Conservation (phyloP, 1,284 basidiomycete genomes). For the Moesziomyces globuligerus region DNA sequence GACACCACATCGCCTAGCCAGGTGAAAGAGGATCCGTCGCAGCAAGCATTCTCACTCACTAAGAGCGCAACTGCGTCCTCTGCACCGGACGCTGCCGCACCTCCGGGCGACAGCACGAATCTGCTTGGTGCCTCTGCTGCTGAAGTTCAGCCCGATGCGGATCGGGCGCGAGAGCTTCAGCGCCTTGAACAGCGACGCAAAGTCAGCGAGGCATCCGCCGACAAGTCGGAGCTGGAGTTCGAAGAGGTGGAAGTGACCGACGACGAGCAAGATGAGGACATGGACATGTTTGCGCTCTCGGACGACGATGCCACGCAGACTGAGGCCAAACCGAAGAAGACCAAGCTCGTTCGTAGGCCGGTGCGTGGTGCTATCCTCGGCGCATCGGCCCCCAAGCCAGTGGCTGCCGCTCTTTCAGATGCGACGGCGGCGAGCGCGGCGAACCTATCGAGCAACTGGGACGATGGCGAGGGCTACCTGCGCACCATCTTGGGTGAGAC, state of each 20-base stretch:
- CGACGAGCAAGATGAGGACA: constrained; percentile 59
- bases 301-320: constrained; percentile 15
- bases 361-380: constrained; percentile 23
- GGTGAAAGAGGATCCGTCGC: background rate
- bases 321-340: constrained; percentile 38
- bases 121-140: constrained; percentile 37
- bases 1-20: background rate
- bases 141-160: constrained; percentile 42
- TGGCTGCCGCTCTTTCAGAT: background rate
- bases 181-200: constrained; percentile 27
- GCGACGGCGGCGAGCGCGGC: constrained; percentile 12
- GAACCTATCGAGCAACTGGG: constrained; percentile 71
- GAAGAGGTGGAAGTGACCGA: constrained; percentile 63
- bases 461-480: constrained; percentile 95
- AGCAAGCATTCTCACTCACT: constrained; percentile 13
- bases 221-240: constrained; percentile 56
- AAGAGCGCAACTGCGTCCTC: constrained; percentile 7
- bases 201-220: too few relatives aligned
- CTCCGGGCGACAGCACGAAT: background rate
- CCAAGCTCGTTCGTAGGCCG: constrained; percentile 43
- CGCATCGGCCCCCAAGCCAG: background rate
- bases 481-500: constrained; percentile 88
- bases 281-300: constrained; percentile 65
- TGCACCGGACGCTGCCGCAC: background rate
- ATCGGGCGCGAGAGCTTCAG: constrained; percentile 36